Evolutionary conservation across 2,329 filamentous ascomycete genomes (phyloP).

Genomic region (Aspergillus hortae): DNA sequence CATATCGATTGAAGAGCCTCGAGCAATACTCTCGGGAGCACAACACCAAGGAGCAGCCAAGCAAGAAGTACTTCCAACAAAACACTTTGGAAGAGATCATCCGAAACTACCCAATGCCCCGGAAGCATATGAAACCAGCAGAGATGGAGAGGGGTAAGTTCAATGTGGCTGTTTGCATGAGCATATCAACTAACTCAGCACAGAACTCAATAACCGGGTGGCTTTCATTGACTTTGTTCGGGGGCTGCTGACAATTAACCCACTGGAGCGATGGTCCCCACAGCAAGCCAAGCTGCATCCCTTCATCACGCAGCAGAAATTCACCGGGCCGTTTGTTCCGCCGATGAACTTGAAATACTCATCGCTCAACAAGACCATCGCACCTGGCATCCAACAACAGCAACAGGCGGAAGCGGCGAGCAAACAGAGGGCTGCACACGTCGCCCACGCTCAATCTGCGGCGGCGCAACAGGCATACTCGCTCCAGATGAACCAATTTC

Average conservation of each 20-base stretch:
- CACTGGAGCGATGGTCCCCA: slow-evolving; percentile 93
- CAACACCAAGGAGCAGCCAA: slow-evolving; percentile 94
- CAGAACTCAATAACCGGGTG: slow-evolving; percentile 97
- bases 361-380: slow-evolving; percentile 78
- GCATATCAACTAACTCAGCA: slow-evolving; percentile 18
- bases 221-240: slow-evolving; percentile 98
- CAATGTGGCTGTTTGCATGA: neutral
- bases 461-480: slow-evolving; percentile 66
- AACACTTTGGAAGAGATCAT: slow-evolving; percentile 95
- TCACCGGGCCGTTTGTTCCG: slow-evolving; percentile 90
- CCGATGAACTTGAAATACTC: slow-evolving; percentile 94
- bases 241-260: slow-evolving; percentile 89
- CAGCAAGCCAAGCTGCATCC: slow-evolving; percentile 96
- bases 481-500: slow-evolving; percentile 58
- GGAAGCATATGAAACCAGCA: slow-evolving; percentile 98
- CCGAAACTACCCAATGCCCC: slow-evolving; percentile 94
- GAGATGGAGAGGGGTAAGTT: slow-evolving; percentile 88
- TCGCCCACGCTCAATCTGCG: slow-evolving; percentile 66
- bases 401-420: slow-evolving; percentile 91
- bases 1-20: slow-evolving; percentile 92
- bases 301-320: slow-evolving; percentile 98
- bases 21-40: slow-evolving; percentile 96
- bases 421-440: slow-evolving; percentile 73
- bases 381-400: slow-evolving; percentile 91
- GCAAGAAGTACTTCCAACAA: slow-evolving; percentile 98